Evolutionary conservation across 148 eudicot genomes (phyloP), one percentile per base, ranked within the genome.

Genomic region (Fagopyrum homotropicum): DNA sequence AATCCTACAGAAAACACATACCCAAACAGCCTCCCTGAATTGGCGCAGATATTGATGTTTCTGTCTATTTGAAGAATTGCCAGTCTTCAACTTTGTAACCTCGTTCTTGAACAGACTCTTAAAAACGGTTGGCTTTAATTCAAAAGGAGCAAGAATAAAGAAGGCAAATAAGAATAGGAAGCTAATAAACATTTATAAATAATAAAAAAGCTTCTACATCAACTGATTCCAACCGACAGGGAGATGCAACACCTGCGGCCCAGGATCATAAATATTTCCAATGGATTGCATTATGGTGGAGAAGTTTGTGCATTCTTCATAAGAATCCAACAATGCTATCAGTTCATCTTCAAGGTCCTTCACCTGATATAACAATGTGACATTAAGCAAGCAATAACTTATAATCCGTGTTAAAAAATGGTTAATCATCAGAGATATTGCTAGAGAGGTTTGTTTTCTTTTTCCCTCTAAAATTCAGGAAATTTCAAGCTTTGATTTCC

Each of bases 11-110:
- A 69, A 47, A 19, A 80, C 71, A 76, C 84, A 55, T 91, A 93
- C 97, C 98, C 98, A 93, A 75, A 93, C 77, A 70, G 95, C 95
- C 86, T 91, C 93, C 75, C 73, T 88, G 70, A 93, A 93, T 73
- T 87, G 92, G 72, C 94, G 90, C 73, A 93, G 77, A 57, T 86
- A 69, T 56, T 60, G 82, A 86, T 76, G 74, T 69, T 80, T 84
- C 75, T 88, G 85, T 44, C 83, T 78, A 78, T 75, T 74, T 30
- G 90, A 75, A 22, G 93, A 74, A 47, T 83, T 80, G 45, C 73
- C 61, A 64, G 80, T 73, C 84, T 85, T 88, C 69, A 79, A 40
- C 85, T 81, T 88, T 72, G 82, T 77, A 78, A 84, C 57, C 82
- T 88, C 97, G 19, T 76, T 80, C 46, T 85, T 86, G 61, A 91